phyloP scores from a whole-genome alignment of 176 grass and related monocot species.

The Poa annua region DNA sequence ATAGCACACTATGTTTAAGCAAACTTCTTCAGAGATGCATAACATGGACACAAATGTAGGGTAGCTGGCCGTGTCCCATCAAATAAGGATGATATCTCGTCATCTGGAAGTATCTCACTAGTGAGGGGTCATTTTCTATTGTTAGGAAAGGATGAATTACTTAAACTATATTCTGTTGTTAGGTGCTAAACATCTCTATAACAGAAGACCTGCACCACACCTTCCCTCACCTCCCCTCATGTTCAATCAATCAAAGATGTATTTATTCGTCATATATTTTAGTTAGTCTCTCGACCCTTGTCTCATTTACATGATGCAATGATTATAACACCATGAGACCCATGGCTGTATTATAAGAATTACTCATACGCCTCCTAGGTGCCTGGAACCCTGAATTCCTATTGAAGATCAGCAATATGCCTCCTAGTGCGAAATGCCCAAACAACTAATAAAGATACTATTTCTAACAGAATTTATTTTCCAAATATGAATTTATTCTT shows the following conservation, averaged over 20 bases:
- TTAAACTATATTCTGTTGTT: not conserved
- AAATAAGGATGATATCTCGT: not conserved
- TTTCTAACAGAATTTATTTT: too few species aligned
- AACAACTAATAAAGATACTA: too few species aligned
- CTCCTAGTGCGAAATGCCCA: too few species aligned
- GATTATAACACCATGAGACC: not conserved
- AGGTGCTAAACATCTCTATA: conserved; percentile 1
- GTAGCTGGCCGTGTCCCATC: not conserved
- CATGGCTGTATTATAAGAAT: not conserved
- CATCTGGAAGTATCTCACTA: not conserved
- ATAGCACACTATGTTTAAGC: conserved; percentile 14
- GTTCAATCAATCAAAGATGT: not conserved
- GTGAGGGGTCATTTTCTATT: not conserved
- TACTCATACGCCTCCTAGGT: not conserved
- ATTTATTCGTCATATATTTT: not conserved
- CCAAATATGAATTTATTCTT: not conserved
- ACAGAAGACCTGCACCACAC: not conserved
- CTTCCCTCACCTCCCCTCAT: not conserved
- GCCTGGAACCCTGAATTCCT: not conserved
- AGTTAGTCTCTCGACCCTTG: not conserved
- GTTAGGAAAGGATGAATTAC: not conserved
- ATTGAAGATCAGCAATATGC: not conserved
- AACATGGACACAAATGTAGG: not conserved
- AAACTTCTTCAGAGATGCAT: conserved; percentile 33
- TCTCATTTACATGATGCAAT: conserved; percentile 3